Evolutionary conservation across 495 filamentous ascomycete species (phyloP).

Genomic region (Pseudomonodictys pantanalensis): DNA sequence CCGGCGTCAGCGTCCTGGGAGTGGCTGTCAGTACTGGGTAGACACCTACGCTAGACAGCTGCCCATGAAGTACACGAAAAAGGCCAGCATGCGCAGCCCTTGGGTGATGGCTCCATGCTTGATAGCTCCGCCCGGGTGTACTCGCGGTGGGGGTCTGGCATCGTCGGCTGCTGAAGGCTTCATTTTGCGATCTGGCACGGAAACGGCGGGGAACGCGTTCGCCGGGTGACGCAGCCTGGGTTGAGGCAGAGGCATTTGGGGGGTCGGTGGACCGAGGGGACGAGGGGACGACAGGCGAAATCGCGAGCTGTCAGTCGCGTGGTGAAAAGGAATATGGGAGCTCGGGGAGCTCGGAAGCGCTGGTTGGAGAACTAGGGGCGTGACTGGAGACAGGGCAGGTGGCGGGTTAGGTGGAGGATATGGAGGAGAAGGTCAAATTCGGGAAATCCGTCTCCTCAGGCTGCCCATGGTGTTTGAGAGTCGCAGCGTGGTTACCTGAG

Average conservation of each 20-base stretch:
- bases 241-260: not conserved
- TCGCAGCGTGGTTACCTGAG: too few relatives aligned
- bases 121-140: conserved; percentile 61
- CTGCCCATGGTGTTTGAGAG: too few relatives aligned
- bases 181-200: conserved; percentile 21
- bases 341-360: too few relatives aligned
- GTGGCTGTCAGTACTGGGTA: conserved; percentile 9
- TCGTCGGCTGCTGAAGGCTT: conserved; percentile 21
- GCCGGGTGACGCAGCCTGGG: not conserved
- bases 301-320: too few relatives aligned
- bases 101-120: conserved; percentile 68
- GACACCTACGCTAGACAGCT: conserved; percentile 42
- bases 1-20: conserved; percentile 22
- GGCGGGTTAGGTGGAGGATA: too few relatives aligned
- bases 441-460: too few relatives aligned
- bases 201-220: not conserved
- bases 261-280: not conserved
- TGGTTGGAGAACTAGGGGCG: too few relatives aligned
- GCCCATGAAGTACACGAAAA: conserved; percentile 63
- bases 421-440: too few relatives aligned
- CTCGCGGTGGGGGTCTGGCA: conserved; percentile 1
- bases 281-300: too few relatives aligned
- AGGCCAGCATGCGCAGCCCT: conserved; percentile 59
- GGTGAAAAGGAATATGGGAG: too few relatives aligned
- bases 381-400: too few relatives aligned